Evolutionary conservation across 257 asterid genomes (phyloP), one percentile per base, ranked within the genome.

Genomic region (Verbascum thapsus): DNA sequence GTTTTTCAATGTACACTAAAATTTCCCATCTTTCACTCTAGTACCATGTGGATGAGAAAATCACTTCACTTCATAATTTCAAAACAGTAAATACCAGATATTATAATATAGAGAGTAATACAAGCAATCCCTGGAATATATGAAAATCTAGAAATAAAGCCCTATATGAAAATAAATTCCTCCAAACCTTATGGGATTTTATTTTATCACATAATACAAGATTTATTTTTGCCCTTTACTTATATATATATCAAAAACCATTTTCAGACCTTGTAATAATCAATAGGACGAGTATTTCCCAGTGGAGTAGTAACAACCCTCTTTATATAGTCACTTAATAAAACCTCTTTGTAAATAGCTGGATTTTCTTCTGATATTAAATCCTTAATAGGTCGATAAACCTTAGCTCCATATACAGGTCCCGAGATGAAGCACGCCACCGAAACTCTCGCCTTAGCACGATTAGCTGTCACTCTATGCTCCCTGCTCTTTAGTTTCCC

Each of bases 311-410:
- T 11, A 4, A 51, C 0, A 15, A 55, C 56, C 64, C 68, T n/a
- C 1, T 13, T 39, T 1, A 52, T 0, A 60, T 64, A 77, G 15
- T 80, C 83, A 42, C 39, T 62, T 1, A 77, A 3, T 1, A 67
- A 47, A 5, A 53, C 69, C 22, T 63, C 67, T 26, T 48, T 59
- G 39, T 74, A 80, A 26, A 67, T 41, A 1, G 79, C 68, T 0
- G 86, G 81, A 62, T 62, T 67, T n/a, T 75, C 71, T 58, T 81
- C 72, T 6, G 83, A 68, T 55, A 74, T 15, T 38, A 77, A 42
- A 39, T 81, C 80, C 17, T 74, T 58, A 12, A 76, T 80, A 4
- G 83, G 83, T 30, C 74, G 72, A 51, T 63, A 70, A 55, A 19
- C 20, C 49, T 54, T n/a, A 62, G 6, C 64, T 18, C 41, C 15